Evolutionary conservation across 2,329 filamentous ascomycete genomes (phyloP).

Genomic region (Ophidiomyces ophidiicola): DNA sequence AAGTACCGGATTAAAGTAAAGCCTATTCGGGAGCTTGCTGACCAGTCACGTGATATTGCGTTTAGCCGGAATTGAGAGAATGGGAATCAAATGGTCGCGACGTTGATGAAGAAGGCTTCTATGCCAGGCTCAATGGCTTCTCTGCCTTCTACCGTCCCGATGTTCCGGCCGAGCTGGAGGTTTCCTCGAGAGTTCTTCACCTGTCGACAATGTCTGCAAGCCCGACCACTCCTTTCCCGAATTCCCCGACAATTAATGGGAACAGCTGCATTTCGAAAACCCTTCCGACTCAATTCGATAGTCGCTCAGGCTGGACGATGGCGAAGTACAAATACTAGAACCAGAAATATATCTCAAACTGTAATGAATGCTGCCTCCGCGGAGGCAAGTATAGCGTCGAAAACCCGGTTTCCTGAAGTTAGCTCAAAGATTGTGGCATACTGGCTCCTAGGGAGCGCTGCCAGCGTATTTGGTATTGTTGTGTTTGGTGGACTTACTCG

Average conservation of each 20-base stretch:
- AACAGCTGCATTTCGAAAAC: constrained; percentile 20
- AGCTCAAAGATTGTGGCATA: constrained; percentile 70
- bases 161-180: constrained; percentile 23
- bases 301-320: constrained; percentile 18
- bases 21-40: too few relatives aligned
- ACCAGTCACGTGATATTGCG: too few relatives aligned
- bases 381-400: constrained; percentile 19
- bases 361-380: constrained; percentile 11
- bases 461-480: constrained; percentile 92
- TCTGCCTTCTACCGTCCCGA: constrained; percentile 4
- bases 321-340: constrained; percentile 1
- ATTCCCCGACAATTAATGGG: constrained; percentile 24
- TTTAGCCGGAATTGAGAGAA: too few relatives aligned
- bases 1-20: too few relatives aligned
- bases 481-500: constrained; percentile 88
- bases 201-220: constrained; percentile 32
- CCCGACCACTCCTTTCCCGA: constrained; percentile 22
- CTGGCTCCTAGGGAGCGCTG: constrained; percentile 85
- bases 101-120: too few relatives aligned
- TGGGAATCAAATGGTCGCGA: too few relatives aligned
- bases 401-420: constrained; percentile 44
- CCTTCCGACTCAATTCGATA: constrained; percentile 21
- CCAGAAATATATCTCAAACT: constrained; percentile 6
- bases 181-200: constrained; percentile 31
- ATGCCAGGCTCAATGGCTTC: constrained; percentile 2